phyloP scores from a whole-genome alignment of 176 grass and related monocot species.

The Oryza coarctata region DNA sequence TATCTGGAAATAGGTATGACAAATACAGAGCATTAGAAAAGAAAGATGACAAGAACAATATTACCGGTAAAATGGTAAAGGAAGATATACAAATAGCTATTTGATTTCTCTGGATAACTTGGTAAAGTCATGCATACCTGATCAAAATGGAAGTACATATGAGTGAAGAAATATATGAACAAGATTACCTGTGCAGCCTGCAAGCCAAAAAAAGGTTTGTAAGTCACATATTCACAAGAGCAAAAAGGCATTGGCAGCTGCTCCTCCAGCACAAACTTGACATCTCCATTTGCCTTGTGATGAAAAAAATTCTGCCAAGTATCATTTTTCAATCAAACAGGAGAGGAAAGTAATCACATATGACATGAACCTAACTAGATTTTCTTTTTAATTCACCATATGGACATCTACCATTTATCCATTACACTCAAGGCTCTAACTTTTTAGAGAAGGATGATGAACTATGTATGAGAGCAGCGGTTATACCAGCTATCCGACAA shows the following conservation, averaged over 20 bases:
- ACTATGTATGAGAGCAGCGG: background rate
- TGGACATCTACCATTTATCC: background rate
- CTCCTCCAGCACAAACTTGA: background rate
- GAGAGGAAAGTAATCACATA: background rate
- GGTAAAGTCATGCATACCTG: constrained; percentile 54
- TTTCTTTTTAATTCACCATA: background rate
- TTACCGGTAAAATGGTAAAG: background rate
- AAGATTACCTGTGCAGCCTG: constrained; percentile 76
- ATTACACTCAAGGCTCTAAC: constrained; percentile 9
- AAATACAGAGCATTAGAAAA: background rate
- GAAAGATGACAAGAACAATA: background rate
- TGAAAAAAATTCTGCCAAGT: background rate
- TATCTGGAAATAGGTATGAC: constrained; percentile 33
- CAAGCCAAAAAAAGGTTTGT: constrained; percentile 24
- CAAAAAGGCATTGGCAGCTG: background rate
- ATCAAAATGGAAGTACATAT: constrained; percentile 73
- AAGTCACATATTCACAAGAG: constrained; percentile 14
- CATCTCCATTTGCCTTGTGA: constrained; percentile 13
- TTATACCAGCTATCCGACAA: constrained; percentile 84
- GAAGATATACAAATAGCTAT: background rate
- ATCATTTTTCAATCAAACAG: background rate
- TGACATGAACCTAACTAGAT: background rate
- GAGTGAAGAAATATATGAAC: constrained; percentile 72
- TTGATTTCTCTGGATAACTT: background rate
- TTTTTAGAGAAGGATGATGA: background rate